A percentile compares a stretch with the other conserved stretches of the same genome.
These are phyloP conservation scores for Boletellus sp. DNA, from an alignment of 1,284 basidiomycete species.

Conservation along the genomic window DNA sequence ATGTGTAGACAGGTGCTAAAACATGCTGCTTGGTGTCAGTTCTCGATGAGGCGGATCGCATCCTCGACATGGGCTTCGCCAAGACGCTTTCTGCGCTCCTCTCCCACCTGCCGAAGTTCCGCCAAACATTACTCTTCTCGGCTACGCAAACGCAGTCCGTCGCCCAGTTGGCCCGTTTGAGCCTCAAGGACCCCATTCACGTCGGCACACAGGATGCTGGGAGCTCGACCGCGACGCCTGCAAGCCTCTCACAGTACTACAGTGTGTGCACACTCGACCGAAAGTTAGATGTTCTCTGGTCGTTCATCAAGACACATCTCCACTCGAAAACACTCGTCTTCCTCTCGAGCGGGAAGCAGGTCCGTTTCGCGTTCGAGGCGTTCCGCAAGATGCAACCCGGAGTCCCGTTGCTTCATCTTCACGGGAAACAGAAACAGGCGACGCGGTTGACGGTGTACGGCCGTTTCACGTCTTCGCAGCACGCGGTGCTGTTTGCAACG, in stretches of 20 bases:
- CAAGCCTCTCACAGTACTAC: constrained; percentile 89
- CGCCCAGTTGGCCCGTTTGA: constrained; percentile 85
- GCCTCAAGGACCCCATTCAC: constrained; percentile 79
- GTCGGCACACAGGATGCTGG: constrained; percentile 62
- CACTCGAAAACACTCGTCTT: constrained; percentile 94
- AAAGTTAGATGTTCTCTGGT: constrained; percentile 92
- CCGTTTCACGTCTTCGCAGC: constrained; percentile 75
- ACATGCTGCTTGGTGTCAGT: constrained; percentile 44
- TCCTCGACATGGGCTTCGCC: constrained; percentile 95
- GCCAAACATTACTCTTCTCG: constrained; percentile 94
- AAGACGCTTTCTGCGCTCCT: constrained; percentile 88
- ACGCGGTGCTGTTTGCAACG: constrained; percentile 89
- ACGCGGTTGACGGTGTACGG: constrained; percentile 82
- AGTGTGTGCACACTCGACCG: constrained; percentile 79
- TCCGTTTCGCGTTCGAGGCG: constrained; percentile 94
- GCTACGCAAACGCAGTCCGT: constrained; percentile 95
- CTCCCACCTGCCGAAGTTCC: constrained; percentile 78
- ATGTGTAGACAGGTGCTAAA: not conserved
- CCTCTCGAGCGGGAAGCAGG: constrained; percentile 94
- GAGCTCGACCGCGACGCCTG: constrained; percentile 49
- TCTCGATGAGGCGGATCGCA: constrained; percentile 95
- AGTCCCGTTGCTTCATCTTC: constrained; percentile 85
- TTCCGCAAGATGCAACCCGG: constrained; percentile 96
- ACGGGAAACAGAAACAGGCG: constrained; percentile 96
- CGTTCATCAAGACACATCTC: constrained; percentile 93